Evolutionary conservation across 1,284 basidiomycete species (phyloP).

Genomic region (Apiotrichum veenhuisii): DNA sequence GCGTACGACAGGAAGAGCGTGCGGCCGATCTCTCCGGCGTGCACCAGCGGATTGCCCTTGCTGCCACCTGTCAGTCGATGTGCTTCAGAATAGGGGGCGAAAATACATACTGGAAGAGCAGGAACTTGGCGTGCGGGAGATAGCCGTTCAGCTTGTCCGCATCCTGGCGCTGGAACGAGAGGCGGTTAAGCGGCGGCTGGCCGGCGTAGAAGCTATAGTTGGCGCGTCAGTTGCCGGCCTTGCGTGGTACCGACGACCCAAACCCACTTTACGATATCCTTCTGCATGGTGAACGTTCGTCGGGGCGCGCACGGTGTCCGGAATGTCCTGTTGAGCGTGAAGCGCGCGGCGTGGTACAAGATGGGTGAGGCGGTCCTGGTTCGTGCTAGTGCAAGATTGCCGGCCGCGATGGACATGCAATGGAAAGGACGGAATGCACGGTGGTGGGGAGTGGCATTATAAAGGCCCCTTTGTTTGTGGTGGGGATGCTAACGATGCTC

Average conservation of each 20-base stretch:
- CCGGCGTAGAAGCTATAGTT: slow-evolving; percentile 64
- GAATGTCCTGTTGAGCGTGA: too few relatives aligned
- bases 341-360: too few relatives aligned
- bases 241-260: too few relatives aligned
- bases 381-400: too few relatives aligned
- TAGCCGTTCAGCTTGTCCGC: slow-evolving; percentile 67
- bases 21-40: slow-evolving; percentile 53
- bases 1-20: slow-evolving; percentile 53
- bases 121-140: slow-evolving; percentile 62
- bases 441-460: too few relatives aligned
- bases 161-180: slow-evolving; percentile 76
- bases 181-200: slow-evolving; percentile 71
- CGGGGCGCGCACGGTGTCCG: neutral
- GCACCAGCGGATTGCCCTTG: slow-evolving; percentile 42
- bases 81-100: neutral
- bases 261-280: slow-evolving; percentile 47
- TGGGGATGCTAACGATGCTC: too few relatives aligned
- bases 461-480: too few relatives aligned
- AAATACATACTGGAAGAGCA: slow-evolving; percentile 59
- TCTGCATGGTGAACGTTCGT: slow-evolving; percentile 17
- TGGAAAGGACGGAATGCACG: too few relatives aligned
- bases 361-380: too few relatives aligned
- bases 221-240: too few relatives aligned
- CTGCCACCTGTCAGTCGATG: slow-evolving; percentile 7
- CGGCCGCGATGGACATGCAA: too few relatives aligned